Conservation (phyloP, 116 monocot species). For the Posidonia oceanica region DNA sequence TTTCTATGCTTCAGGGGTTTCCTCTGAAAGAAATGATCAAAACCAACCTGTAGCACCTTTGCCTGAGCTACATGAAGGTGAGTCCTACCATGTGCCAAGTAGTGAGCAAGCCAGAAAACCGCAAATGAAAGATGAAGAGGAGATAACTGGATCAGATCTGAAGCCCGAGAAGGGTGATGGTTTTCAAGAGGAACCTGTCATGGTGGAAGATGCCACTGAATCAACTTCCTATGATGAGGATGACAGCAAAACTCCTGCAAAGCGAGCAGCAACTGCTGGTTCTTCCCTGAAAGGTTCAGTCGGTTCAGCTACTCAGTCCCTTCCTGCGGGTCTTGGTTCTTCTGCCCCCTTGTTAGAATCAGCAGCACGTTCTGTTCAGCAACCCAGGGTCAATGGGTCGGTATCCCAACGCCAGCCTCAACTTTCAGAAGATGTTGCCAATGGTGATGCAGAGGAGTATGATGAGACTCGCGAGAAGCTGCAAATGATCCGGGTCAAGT, state of each 20-base stretch:
- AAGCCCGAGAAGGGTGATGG: neutral
- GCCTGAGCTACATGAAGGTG: neutral
- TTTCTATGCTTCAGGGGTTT: no score
- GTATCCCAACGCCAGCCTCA: constrained; percentile 19
- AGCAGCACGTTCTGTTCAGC: constrained; percentile 26
- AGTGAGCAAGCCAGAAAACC: neutral
- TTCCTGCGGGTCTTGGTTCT: constrained; percentile 80
- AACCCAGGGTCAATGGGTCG: constrained; percentile 33
- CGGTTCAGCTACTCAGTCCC: constrained; percentile 20
- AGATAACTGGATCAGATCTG: neutral
- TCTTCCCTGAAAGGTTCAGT: constrained; percentile 7
- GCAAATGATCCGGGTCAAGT: constrained; percentile 87
- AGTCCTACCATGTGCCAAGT: neutral
- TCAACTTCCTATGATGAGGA: constrained; percentile 30
- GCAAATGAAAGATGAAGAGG: neutral
- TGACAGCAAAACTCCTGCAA: constrained; percentile 7
- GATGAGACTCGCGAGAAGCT: constrained; percentile 84
- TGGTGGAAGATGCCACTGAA: constrained; percentile 25
- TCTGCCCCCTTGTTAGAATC: constrained; percentile 52
- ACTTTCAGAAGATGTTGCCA: constrained; percentile 13
- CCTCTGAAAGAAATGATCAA: no score
- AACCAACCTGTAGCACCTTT: neutral
- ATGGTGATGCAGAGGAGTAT: constrained; percentile 47
- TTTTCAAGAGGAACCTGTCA: constrained; percentile 16
- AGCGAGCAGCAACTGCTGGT: constrained; percentile 11